Evolutionary conservation across 805 yeast species (phyloP).

Genomic region (Ogataea kodamae): DNA sequence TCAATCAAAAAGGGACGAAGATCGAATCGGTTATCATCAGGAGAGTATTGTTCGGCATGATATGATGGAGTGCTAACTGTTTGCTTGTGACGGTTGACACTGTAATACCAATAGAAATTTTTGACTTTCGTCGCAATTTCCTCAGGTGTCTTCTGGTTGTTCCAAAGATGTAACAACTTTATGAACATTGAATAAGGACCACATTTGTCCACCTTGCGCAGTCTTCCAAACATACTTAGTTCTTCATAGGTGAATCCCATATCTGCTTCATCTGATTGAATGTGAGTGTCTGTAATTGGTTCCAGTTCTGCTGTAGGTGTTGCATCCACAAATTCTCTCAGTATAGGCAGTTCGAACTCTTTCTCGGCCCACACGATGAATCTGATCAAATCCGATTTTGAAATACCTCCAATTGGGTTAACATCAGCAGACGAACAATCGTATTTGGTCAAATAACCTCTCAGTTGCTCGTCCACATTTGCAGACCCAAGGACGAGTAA

Average conservation of each 20-base stretch:
- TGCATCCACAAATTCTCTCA: slow-evolving; percentile 77
- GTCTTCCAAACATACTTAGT: slow-evolving; percentile 81
- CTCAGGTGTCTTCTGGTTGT: slow-evolving; percentile 74
- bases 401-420: slow-evolving; percentile 98
- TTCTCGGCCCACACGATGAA: slow-evolving; percentile 78
- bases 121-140: slow-evolving; percentile 91
- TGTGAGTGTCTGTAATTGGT: slow-evolving; percentile 88
- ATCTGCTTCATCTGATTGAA: slow-evolving; percentile 94
- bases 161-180: slow-evolving; percentile 89
- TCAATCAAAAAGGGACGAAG: slow-evolving; percentile 91
- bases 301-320: slow-evolving; percentile 98
- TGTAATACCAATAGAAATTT: slow-evolving; percentile 87
- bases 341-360: slow-evolving; percentile 70
- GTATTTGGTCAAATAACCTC: slow-evolving; percentile 95
- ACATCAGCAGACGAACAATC: slow-evolving; percentile 97
- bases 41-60: slow-evolving; percentile 97
- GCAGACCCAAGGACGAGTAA: slow-evolving; percentile 91
- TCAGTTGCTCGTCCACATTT: slow-evolving; percentile 91
- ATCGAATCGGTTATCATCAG: slow-evolving; percentile 96
- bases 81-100: slow-evolving; percentile 94
- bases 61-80: slow-evolving; percentile 96
- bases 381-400: slow-evolving; percentile 85
- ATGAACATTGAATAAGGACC: slow-evolving; percentile 96
- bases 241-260: slow-evolving; percentile 99
- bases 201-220: slow-evolving; percentile 88